phyloP scores from a whole-genome alignment of 345 rosid species.

The Murraya koenigii region DNA sequence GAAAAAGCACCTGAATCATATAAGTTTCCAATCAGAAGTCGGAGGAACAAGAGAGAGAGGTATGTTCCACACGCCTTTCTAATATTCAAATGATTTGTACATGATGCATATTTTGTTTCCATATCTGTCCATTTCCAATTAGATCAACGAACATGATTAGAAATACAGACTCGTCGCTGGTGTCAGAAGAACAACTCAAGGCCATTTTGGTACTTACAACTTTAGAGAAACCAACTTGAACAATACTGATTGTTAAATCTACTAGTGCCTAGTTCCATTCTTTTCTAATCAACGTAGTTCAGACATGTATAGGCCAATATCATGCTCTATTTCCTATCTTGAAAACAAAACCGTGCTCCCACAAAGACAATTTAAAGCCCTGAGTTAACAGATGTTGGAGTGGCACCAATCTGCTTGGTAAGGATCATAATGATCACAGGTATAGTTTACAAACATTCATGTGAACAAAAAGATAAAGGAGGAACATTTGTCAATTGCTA shows the following conservation, averaged over 20 bases:
- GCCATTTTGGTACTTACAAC: background rate
- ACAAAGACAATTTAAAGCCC: background rate
- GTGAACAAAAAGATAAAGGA: background rate
- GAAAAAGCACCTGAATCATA: slow-evolving; percentile 36
- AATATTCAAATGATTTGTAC: background rate
- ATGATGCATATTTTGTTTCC: background rate
- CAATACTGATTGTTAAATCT: background rate
- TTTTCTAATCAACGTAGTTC: background rate
- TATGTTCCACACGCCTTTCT: background rate
- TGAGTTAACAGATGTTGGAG: background rate
- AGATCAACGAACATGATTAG: background rate
- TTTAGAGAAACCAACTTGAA: background rate
- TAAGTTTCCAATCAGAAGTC: slow-evolving; percentile 30
- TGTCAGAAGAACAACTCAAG: background rate
- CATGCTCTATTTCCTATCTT: background rate
- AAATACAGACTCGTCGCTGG: background rate
- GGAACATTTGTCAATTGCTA: background rate
- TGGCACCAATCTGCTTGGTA: background rate
- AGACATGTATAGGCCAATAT: background rate
- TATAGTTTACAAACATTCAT: background rate
- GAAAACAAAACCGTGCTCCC: background rate
- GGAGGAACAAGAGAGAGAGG: slow-evolving; percentile 6
- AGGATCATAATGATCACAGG: background rate
- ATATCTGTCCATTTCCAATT: background rate
- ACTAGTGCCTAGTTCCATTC: background rate